A percentile compares a stretch with the other conserved stretches of the same genome.
Conservation (phyloP, 2,329 filamentous ascomycete genomes). For the Alternaria hordeiaustralica region DNA sequence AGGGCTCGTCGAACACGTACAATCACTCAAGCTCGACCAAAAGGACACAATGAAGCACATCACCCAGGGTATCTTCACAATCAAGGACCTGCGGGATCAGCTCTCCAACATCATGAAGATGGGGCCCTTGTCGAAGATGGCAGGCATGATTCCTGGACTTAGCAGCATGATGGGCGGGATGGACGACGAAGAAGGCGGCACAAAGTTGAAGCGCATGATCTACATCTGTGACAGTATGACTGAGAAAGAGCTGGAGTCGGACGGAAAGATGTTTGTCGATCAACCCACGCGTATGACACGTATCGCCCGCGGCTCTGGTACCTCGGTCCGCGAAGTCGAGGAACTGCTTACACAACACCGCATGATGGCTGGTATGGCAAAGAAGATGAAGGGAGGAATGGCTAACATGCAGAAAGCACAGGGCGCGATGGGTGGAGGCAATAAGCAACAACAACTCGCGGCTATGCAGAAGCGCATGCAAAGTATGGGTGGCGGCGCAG, state of each 20-base stretch:
- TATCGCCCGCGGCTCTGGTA: slow-evolving; percentile 87
- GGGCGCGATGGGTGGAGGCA: slow-evolving; percentile 86
- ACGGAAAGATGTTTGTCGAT: slow-evolving; percentile 92
- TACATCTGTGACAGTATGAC: slow-evolving; percentile 99
- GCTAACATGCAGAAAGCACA: slow-evolving; percentile 97
- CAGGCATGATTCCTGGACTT: slow-evolving; percentile 97
- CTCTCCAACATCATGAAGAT: slow-evolving; percentile 99
- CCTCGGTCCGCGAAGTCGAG: slow-evolving; percentile 90
- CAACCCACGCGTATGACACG: slow-evolving; percentile 93
- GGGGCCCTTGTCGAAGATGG: slow-evolving; percentile 96
- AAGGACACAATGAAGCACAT: slow-evolving; percentile 99
- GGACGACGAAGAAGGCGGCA: slow-evolving; percentile 94
- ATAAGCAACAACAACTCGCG: slow-evolving; percentile 91
- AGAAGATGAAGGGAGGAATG: slow-evolving; percentile 98
- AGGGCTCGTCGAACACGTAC: slow-evolving; percentile 93
- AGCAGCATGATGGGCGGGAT: slow-evolving; percentile 93
- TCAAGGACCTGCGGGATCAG: slow-evolving; percentile 93
- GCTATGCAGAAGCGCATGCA: slow-evolving; percentile 97
- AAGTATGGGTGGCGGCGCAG: slow-evolving; percentile 79
- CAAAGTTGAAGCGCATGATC: slow-evolving; percentile 96
- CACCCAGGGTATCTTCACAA: slow-evolving; percentile 92
- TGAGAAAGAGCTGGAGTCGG: slow-evolving; percentile 89
- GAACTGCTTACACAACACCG: slow-evolving; percentile 96
- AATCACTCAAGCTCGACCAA: slow-evolving; percentile 92
- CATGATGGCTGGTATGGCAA: slow-evolving; percentile 99